Evolutionary conservation across 495 filamentous ascomycete genomes (phyloP), one percentile per base, ranked within the genome.

Genomic region (Bombardia bombarda): DNA sequence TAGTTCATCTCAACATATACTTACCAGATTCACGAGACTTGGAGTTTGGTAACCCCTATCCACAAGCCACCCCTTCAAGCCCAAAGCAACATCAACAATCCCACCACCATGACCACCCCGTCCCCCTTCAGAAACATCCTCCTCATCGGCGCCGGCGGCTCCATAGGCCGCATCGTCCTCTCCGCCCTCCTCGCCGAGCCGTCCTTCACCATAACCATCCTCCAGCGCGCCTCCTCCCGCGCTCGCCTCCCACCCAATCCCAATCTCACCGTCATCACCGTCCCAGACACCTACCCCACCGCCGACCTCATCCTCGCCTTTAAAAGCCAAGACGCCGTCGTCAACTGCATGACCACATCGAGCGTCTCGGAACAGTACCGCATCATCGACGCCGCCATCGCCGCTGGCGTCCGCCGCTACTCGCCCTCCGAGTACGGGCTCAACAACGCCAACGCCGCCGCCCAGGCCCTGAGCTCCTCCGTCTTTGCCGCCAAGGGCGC

Each of bases 371-470:
- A 55, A 4, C 70, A 77, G 33, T 52, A 61, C 23, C 53, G 60
- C 32, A 55, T 75, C 31, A 55, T 78, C 38, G 70, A 77, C 38
- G 74, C 74, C n/a, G 63, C 72, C 19, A 62, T 67, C n/a, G 55
- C 60, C 3, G 69, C 71, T 2, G 59, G 63, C 6, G 70, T 77
- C 16, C 46, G 56, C 34, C 69, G 73, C 22, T 72, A 68, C 43
- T 38, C 77, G 12, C 73, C 73, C 61, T 81, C 76, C 54, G 82
- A 86, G 59, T 87, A 82, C 47, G 83, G 83, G 34, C 86, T 83
- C 65, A 84, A 85, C 66, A 67, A 75, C 37, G 68, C 73, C 33
- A 61, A 66, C 21, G 51, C 60, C 1, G 45, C 62, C n/a, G 53
- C 57, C 2, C 49, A 62, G n/a, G 53, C 62, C 8, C 55, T 68